Conservation (phyloP, 345 rosid species). For the Acer yangbiense region DNA sequence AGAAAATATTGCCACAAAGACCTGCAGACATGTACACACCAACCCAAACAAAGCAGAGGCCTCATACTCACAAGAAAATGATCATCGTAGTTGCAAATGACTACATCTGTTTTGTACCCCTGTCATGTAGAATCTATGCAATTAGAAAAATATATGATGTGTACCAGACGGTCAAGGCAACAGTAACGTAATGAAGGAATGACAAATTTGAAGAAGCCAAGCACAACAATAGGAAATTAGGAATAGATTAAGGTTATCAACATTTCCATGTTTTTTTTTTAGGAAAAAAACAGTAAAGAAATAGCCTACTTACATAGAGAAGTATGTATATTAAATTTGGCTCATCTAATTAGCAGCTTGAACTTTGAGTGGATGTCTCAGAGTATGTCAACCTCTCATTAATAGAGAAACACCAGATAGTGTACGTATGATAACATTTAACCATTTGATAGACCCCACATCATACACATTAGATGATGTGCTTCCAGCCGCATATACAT, state of each 20-base stretch:
- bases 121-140: slow-evolving; percentile 33
- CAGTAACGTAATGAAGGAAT: not conserved
- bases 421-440: not conserved
- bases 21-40: not conserved
- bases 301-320: not conserved
- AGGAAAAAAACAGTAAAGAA: not conserved
- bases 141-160: slow-evolving; percentile 2
- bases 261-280: not conserved
- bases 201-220: not conserved
- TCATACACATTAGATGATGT: not conserved
- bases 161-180: not conserved
- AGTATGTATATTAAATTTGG: not conserved
- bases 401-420: not conserved
- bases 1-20: not conserved
- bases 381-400: not conserved
- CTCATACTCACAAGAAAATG: slow-evolving; percentile 72
- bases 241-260: not conserved
- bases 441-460: not conserved
- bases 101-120: slow-evolving; percentile 83
- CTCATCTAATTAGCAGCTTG: not conserved
- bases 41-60: not conserved
- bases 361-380: not conserved
- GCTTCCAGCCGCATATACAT: not conserved
- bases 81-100: slow-evolving; percentile 75
- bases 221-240: too few species aligned